These are phyloP conservation scores for Claviceps purpurea DNA, from an alignment of 2,329 filamentous ascomycete species.

Conservation along the genomic window DNA sequence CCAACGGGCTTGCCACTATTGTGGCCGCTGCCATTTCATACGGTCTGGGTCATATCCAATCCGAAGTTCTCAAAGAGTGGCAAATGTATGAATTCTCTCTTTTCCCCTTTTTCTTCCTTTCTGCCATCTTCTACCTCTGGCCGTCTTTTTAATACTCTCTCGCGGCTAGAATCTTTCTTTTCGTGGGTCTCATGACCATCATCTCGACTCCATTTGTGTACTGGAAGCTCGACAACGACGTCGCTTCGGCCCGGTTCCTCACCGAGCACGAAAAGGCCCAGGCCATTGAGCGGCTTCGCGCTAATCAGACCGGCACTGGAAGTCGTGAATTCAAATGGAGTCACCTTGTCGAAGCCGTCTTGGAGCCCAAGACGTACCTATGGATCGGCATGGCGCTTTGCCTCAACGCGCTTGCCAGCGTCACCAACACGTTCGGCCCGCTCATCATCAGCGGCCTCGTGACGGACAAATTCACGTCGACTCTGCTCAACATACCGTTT, in stretches of 20 bases:
- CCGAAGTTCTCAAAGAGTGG: conserved; percentile 10
- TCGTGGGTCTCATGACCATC: conserved; percentile 48
- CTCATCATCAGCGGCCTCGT: conserved; percentile 48
- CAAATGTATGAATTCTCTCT: conserved; percentile 10
- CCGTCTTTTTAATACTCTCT: neutral
- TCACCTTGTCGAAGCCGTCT: conserved; percentile 42
- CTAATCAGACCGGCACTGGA: conserved; percentile 64
- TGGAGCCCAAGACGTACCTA: conserved; percentile 41
- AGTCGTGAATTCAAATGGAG: conserved; percentile 55
- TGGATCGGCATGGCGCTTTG: conserved; percentile 48
- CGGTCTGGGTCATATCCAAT: conserved; percentile 40
- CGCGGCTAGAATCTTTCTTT: conserved; percentile 34
- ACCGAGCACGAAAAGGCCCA: conserved; percentile 52
- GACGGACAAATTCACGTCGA: conserved; percentile 42
- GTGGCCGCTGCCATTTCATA: conserved; percentile 42
- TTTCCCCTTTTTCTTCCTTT: neutral
- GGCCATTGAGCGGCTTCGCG: conserved; percentile 56
- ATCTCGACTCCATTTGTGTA: conserved; percentile 44
- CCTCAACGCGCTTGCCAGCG: conserved; percentile 50
- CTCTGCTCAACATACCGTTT: conserved; percentile 54
- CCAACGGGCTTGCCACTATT: conserved; percentile 44
- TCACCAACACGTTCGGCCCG: conserved; percentile 52
- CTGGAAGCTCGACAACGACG: conserved; percentile 45
- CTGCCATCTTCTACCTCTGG: neutral
- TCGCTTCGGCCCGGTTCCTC: conserved; percentile 41